phyloP scores from a whole-genome alignment of 2,329 filamentous ascomycete genomes.

The Penicillium sp. region DNA sequence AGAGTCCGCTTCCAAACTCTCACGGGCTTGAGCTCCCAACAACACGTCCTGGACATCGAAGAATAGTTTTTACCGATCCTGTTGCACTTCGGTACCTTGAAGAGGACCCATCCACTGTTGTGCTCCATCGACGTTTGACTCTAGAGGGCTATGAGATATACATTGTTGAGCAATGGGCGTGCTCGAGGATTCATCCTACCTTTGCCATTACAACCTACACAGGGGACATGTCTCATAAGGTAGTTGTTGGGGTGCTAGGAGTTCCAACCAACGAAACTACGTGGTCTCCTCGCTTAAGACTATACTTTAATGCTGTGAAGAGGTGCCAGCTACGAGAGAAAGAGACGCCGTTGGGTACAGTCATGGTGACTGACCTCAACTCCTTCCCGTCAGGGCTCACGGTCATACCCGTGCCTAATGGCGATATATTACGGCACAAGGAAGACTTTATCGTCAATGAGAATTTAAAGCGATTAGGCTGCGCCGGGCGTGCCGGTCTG shows the following conservation, averaged over 20 bases:
- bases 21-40: conserved; percentile 23
- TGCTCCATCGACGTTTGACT: conserved; percentile 72
- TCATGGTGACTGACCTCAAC: conserved; percentile 94
- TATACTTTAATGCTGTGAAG: conserved; percentile 85
- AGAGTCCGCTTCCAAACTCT: conserved; percentile 26
- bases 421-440: conserved; percentile 79
- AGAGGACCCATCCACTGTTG: conserved; percentile 76
- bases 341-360: conserved; percentile 78
- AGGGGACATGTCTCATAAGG: conserved; percentile 77
- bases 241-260: conserved; percentile 79
- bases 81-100: conserved; percentile 78
- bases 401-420: conserved; percentile 87
- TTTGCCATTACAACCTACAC: conserved; percentile 93
- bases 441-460: conserved; percentile 93
- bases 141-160: conserved; percentile 90
- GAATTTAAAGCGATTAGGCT: conserved; percentile 87
- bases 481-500: conserved; percentile 85
- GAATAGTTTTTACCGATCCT: conserved; percentile 68
- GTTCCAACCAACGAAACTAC: conserved; percentile 78
- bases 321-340: conserved; percentile 84
- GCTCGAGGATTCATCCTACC: conserved; percentile 86
- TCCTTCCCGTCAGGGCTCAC: conserved; percentile 90
- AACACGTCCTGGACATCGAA: conserved; percentile 52
- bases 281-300: conserved; percentile 78
- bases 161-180: conserved; percentile 96